Evolutionary conservation across 805 yeast species (phyloP), one percentile per base, ranked within the genome.

Genomic region (Wickerhamiella parazyma): DNA sequence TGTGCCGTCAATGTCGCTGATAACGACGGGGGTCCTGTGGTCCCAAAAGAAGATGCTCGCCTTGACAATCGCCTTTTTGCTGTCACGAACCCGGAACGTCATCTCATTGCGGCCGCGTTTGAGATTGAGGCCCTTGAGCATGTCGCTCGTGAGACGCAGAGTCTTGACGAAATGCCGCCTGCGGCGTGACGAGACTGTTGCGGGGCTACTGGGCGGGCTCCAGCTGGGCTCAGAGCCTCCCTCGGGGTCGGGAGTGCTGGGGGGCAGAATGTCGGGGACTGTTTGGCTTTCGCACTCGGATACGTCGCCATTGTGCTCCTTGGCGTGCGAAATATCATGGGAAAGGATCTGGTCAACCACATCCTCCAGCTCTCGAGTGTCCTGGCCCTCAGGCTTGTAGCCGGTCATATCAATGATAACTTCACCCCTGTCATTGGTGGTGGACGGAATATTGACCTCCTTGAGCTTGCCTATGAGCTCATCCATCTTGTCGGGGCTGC

Each of bases 1-100:
- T 1, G 98, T 91, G 14, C 98, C 98, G 60, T 91, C 98, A 46
- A 91, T 91, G 63, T 91, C 98, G 7, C 95, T 84, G 20, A 91
- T 89, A 6, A 91, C 98, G 34, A 91, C 81, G 1, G 97, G 96
- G 0, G 80, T 78, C 45, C 76, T 70, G 51, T 78, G 70, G 50
- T 77, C 76, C 98, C 98, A 91, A 33, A 84, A 69, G 55, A 70
- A 89, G 43, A 91, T 66, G 51, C 80, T 75, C 0, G 95, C 76
- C 9, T 66, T 67, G 9, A 89, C 74, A 25, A 77, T 68, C 1
- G 96, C 84, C 50, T 76, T 80, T 39, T 39, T 39, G 20, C 95
- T 94, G 53, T 80, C 77, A 50, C 80, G 81, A 36, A 87, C 87
- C 29, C 80, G 75, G 57, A 87, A 91, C 43, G 73, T 70, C 45